Conservation (phyloP, 768 basidiomycete species). For the Kwoniella dejecticola region DNA sequence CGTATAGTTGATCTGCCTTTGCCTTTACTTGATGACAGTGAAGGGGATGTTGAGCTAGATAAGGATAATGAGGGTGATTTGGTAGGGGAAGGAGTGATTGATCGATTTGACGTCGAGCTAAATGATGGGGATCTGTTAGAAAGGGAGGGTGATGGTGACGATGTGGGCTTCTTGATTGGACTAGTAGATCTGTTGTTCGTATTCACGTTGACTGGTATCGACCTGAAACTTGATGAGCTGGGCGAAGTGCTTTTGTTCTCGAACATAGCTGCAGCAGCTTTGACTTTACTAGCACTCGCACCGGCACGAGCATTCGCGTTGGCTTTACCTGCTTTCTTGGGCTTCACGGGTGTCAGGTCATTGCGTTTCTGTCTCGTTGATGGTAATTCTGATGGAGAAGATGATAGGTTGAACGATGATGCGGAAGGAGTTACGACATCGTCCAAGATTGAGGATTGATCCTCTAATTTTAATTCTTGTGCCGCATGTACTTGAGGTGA, state of each 20-base stretch:
- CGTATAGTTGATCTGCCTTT: background rate
- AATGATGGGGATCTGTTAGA: conserved; percentile 1
- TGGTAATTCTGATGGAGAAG: background rate
- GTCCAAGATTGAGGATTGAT: conserved; percentile 7
- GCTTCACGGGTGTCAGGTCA: background rate
- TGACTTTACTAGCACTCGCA: conserved; percentile 22
- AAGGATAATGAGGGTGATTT: conserved; percentile 8
- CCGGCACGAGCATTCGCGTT: no score
- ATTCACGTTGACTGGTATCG: conserved; percentile 3
- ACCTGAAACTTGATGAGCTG: conserved; percentile 9
- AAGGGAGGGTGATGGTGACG: background rate
- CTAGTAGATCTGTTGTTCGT: background rate
- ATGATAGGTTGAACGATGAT: conserved; percentile 3
- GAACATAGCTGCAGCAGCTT: conserved; percentile 43
- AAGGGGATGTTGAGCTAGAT: conserved; percentile 21
- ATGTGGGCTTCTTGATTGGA: background rate
- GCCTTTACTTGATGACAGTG: background rate
- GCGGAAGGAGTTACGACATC: conserved; percentile 1
- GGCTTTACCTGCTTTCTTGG: background rate
- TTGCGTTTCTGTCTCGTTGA: background rate
- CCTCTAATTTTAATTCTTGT: conserved; percentile 39
- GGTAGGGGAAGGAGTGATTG: background rate
- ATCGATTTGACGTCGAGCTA: no score
- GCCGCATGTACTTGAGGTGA: conserved; percentile 22
- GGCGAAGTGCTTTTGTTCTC: conserved; percentile 18